Evolutionary conservation across 805 yeast genomes (phyloP).

Genomic region (Monosporozyma aerobia): DNA sequence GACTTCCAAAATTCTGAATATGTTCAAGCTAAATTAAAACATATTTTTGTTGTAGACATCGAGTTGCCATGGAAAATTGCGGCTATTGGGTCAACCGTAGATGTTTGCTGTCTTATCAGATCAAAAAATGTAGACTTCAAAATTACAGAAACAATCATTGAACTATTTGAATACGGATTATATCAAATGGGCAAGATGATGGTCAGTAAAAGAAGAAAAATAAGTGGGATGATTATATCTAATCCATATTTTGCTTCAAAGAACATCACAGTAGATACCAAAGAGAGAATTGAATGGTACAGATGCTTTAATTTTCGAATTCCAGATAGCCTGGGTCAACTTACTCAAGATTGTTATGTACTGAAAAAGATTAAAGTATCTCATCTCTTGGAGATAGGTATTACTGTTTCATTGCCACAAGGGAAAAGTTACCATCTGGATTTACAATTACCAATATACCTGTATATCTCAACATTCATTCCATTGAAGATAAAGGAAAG

Average conservation of each 20-base stretch:
- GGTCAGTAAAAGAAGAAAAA: slow-evolving; percentile 52
- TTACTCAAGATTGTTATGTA: slow-evolving; percentile 84
- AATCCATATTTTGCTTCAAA: slow-evolving; percentile 15
- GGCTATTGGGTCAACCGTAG: slow-evolving; percentile 76
- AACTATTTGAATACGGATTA: slow-evolving; percentile 58
- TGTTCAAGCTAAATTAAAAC: slow-evolving; percentile 93
- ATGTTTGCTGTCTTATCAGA: not conserved
- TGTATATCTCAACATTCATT: slow-evolving; percentile 77
- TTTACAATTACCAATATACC: slow-evolving; percentile 74
- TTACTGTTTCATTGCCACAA: slow-evolving; percentile 75
- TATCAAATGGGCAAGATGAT: slow-evolving; percentile 54
- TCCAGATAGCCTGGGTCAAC: slow-evolving; percentile 63
- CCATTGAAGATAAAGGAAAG: slow-evolving; percentile 37
- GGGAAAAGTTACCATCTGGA: slow-evolving; percentile 88
- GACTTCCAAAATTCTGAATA: slow-evolving; percentile 88
- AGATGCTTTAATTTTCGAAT: slow-evolving; percentile 48
- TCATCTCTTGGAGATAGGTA: slow-evolving; percentile 76
- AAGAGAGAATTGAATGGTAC: slow-evolving; percentile 62
- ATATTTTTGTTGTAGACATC: slow-evolving; percentile 81
- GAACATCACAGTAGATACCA: slow-evolving; percentile 21
- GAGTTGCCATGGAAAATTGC: slow-evolving; percentile 81
- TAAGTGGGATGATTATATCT: slow-evolving; percentile 33
- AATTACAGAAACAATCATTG: slow-evolving; percentile 25
- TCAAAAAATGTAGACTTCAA: not conserved
- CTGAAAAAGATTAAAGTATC: slow-evolving; percentile 65